Conservation (phyloP, 2,329 filamentous ascomycete species). For the Metarhizium sp. region DNA sequence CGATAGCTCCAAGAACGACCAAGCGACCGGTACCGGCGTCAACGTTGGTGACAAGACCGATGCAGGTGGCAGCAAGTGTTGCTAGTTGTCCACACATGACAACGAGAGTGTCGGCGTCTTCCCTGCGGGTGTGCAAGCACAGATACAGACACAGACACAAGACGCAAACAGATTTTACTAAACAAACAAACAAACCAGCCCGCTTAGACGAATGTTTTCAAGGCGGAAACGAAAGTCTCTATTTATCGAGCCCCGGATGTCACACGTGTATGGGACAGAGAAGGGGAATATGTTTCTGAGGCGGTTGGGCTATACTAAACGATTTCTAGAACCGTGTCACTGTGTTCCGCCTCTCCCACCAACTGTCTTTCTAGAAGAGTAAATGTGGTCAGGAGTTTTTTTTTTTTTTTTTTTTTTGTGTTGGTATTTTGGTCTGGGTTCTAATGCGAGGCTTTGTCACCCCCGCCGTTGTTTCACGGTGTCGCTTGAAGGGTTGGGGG, state of each 20-base stretch:
- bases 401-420: slow-evolving; percentile 25
- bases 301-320: slow-evolving; percentile 1
- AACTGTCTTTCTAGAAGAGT: slow-evolving; percentile 21
- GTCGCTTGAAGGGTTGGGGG: background rate
- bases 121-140: background rate
- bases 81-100: slow-evolving; percentile 37
- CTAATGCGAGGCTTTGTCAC: slow-evolving; percentile 31
- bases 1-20: slow-evolving; percentile 76
- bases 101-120: slow-evolving; percentile 5
- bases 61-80: slow-evolving; percentile 62
- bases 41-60: slow-evolving; percentile 58
- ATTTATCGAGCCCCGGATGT: background rate
- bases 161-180: background rate
- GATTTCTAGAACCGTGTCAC: slow-evolving; percentile 6
- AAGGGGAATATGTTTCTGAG: background rate
- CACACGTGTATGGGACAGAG: background rate
- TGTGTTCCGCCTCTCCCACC: slow-evolving; percentile 12
- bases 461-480: slow-evolving; percentile 9
- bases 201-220: background rate
- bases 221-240: background rate
- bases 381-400: slow-evolving; percentile 37
- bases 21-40: slow-evolving; percentile 48
- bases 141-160: background rate
- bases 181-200: background rate
- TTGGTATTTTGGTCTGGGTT: slow-evolving; percentile 20